A percentile compares a stretch with the other conserved stretches of the same genome.
phyloP scores from a whole-genome alignment of 2,329 filamentous ascomycete species.

The Hypomyces perniciosus region DNA sequence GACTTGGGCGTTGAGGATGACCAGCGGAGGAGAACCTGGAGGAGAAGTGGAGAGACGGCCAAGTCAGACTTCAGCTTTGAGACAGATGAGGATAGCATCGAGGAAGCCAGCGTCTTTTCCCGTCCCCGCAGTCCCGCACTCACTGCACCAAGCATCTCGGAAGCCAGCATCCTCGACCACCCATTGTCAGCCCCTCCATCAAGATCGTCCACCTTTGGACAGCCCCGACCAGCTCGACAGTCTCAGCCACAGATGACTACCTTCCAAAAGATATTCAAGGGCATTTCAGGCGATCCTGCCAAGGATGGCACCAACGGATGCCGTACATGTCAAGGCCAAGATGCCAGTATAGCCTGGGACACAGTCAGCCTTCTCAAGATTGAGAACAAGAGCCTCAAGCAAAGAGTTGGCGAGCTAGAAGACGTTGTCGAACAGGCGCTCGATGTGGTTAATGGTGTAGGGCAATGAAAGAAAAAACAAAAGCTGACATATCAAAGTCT shows the following conservation, averaged over 20 bases:
- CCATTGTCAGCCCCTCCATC: constrained; percentile 13
- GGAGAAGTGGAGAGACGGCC: constrained; percentile 38
- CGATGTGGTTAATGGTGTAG: constrained; percentile 52
- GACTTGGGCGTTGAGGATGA: constrained; percentile 51
- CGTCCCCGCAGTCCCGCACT: constrained; percentile 52
- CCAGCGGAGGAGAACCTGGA: constrained; percentile 35
- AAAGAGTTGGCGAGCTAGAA: constrained; percentile 53
- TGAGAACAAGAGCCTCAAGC: constrained; percentile 58
- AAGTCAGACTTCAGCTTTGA: constrained; percentile 39
- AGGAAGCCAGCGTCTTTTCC: constrained; percentile 54
- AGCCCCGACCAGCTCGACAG: constrained; percentile 30
- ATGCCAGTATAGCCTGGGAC: constrained; percentile 57
- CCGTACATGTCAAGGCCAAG: constrained; percentile 52
- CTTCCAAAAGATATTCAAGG: constrained; percentile 38
- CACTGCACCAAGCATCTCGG: constrained; percentile 32
- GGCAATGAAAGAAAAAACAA: constrained; percentile 26
- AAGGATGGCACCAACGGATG: constrained; percentile 32
- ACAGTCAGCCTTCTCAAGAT: constrained; percentile 55
- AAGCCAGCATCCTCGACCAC: constrained; percentile 19
- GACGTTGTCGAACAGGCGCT: constrained; percentile 55
- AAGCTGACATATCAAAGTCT: constrained; percentile 3
- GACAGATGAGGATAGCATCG: constrained; percentile 47
- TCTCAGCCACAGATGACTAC: constrained; percentile 27
- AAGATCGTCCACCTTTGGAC: constrained; percentile 22
- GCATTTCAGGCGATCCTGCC: constrained; percentile 32